These are phyloP conservation scores for Solanum virginianum DNA, from an alignment of 257 asterid species.

Conservation along the genomic window DNA sequence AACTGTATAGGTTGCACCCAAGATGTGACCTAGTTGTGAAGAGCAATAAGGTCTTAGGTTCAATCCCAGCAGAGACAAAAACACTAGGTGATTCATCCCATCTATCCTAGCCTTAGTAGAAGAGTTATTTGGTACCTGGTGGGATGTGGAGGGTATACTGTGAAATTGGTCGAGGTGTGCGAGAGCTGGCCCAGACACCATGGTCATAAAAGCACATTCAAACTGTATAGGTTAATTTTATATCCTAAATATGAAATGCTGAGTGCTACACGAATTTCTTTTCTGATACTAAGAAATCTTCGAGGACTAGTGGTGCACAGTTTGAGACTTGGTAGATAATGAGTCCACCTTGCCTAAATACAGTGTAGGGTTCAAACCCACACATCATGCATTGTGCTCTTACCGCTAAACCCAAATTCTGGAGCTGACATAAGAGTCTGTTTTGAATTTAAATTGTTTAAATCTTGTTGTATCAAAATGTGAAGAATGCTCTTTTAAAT, in stretches of 20 bases:
- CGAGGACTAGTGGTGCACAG: not conserved
- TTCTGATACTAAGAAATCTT: not conserved
- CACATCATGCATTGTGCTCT: not conserved
- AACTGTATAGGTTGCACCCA: not conserved
- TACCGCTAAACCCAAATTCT: not conserved
- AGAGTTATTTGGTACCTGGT: not conserved
- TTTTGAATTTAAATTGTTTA: not conserved
- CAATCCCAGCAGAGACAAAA: not conserved
- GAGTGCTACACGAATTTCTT: not conserved
- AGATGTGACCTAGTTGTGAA: not conserved
- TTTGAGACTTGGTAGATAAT: not conserved
- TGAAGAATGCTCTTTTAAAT: not conserved
- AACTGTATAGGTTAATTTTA: not conserved
- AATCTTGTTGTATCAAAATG: not conserved
- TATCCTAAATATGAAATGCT: not conserved
- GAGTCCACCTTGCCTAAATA: not conserved
- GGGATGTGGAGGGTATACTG: not conserved
- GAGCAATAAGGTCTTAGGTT: not conserved
- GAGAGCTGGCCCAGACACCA: not conserved
- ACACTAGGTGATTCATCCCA: not conserved
- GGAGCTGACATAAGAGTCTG: not conserved
- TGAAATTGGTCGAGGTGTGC: not conserved
- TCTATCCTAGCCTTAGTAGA: not conserved
- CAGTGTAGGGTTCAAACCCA: not conserved
- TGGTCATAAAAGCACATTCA: not conserved